Conservation (phyloP, 139 green algal species). For the Micractinium conductrix region DNA sequence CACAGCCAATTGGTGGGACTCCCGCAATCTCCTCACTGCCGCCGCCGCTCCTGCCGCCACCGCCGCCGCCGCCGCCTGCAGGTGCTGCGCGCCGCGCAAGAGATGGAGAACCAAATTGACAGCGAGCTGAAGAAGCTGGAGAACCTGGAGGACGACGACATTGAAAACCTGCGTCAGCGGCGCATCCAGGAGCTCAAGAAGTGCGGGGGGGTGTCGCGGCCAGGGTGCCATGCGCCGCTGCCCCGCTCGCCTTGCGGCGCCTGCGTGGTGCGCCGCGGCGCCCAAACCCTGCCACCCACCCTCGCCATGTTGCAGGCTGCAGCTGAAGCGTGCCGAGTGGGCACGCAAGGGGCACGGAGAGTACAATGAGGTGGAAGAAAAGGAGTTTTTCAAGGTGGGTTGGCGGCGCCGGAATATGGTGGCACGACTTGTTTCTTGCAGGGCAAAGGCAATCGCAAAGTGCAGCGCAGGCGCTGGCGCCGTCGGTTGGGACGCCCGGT, state of each 20-base stretch:
- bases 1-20: no score
- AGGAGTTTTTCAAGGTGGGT: conserved; percentile 92
- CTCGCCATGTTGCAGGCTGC: conserved; percentile 34
- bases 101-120: conserved; percentile 91
- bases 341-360: conserved; percentile 89
- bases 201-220: not conserved
- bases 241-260: not conserved
- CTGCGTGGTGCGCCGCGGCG: not conserved
- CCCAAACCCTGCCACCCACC: not conserved
- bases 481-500: no score
- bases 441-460: no score
- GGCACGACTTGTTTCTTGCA: no score
- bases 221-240: not conserved
- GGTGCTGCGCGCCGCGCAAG: conserved; percentile 64
- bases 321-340: conserved; percentile 87
- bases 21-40: no score
- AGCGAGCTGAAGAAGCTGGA: conserved; percentile 85
- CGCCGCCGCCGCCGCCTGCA: no score
- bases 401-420: no score
- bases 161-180: conserved; percentile 78
- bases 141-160: conserved; percentile 90
- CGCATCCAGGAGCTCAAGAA: conserved; percentile 71
- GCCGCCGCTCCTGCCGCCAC: no score
- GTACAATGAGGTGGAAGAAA: conserved; percentile 83
- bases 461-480: no score